Evolutionary conservation across 2,329 filamentous ascomycete species (phyloP).

Genomic region (Nectriaceae sp.): DNA sequence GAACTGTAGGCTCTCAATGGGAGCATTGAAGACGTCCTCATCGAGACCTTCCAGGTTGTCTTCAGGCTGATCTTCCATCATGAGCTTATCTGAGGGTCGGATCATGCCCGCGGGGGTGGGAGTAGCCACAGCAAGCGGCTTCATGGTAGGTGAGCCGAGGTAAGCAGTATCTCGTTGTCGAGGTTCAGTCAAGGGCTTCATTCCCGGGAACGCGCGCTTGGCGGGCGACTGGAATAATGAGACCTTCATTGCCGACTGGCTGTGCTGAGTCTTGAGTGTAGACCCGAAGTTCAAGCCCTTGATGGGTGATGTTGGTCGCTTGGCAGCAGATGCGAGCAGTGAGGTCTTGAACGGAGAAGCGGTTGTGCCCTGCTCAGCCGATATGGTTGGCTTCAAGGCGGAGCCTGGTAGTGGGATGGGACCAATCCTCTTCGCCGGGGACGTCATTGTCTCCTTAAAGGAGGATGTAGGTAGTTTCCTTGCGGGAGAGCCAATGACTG

Average conservation of each 20-base stretch:
- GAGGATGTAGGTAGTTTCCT: constrained; percentile 54
- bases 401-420: constrained; percentile 34
- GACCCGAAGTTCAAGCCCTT: constrained; percentile 33
- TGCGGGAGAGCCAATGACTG: constrained; percentile 56
- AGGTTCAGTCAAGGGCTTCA: constrained; percentile 36
- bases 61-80: constrained; percentile 35
- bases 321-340: constrained; percentile 49
- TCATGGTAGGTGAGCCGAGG: constrained; percentile 36
- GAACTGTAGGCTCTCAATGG: constrained; percentile 41
- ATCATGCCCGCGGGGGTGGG: constrained; percentile 25
- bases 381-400: constrained; percentile 29
- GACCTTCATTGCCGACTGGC: constrained; percentile 43
- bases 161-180: constrained; percentile 17
- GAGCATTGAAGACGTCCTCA: constrained; percentile 36
- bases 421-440: constrained; percentile 52
- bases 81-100: constrained; percentile 40
- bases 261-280: constrained; percentile 23
- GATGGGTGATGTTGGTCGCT: constrained; percentile 45
- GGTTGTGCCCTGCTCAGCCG: constrained; percentile 16
- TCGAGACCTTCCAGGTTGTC: constrained; percentile 23
- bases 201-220: constrained; percentile 43
- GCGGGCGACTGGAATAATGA: constrained; percentile 53
- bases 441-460: constrained; percentile 56
- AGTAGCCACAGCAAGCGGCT: constrained; percentile 37
- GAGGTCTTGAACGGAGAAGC: constrained; percentile 40